A percentile compares a stretch with the other conserved stretches of the same genome.
Evolutionary conservation across 768 basidiomycete species (phyloP).

Genomic region (Panellus pusillus): DNA sequence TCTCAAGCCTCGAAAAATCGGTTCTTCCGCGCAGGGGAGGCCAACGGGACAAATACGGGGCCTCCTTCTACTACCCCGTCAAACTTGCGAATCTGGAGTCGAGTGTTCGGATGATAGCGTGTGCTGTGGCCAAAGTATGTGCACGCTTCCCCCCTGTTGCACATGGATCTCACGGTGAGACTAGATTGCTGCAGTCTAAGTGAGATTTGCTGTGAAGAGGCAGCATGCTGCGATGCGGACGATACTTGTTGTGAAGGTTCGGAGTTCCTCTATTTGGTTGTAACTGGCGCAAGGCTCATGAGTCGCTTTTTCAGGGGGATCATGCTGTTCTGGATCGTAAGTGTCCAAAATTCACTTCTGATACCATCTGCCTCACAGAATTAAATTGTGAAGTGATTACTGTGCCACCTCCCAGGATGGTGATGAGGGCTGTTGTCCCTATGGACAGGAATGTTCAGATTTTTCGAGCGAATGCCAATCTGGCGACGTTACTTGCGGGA

Average conservation of each 20-base stretch:
- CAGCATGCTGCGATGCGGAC: neutral
- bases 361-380: neutral
- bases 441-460: neutral
- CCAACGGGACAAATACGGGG: neutral
- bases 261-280: no score
- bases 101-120: neutral
- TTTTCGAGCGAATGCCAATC: neutral
- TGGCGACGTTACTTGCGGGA: neutral
- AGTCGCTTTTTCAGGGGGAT: neutral
- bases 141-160: neutral
- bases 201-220: neutral
- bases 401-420: neutral
- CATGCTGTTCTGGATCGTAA: neutral
- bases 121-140: neutral
- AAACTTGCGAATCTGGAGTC: neutral
- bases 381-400: neutral
- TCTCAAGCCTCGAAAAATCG: neutral
- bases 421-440: neutral
- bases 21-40: neutral
- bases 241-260: constrained; percentile 1
- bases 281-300: no score
- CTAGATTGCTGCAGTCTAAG: neutral
- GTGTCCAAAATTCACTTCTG: neutral
- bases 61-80: neutral
- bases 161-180: neutral